Evolutionary conservation across 257 asterid genomes (phyloP), one percentile per base, ranked within the genome.

Genomic region (Capsicum pubescens): DNA sequence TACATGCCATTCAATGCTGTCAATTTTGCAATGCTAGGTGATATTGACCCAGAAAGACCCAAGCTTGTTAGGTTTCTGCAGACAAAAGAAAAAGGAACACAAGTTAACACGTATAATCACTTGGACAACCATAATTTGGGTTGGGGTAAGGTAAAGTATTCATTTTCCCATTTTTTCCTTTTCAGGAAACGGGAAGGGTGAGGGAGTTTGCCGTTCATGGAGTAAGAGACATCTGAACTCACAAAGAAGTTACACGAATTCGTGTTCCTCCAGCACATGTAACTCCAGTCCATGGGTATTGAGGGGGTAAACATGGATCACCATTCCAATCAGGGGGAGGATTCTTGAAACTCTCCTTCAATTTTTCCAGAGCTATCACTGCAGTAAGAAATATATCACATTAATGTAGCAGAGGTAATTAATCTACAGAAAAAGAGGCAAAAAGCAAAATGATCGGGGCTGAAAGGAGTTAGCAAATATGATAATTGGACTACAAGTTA

Each of bases 291-390:
- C 99, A 97, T 32, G 91, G 66, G 89, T 92, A 93, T 82, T 80
- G 88, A 60, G 86, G 88, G 39, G 99, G 99, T 83, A 93, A 87
- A 90, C 99, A 97, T 0, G 99, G 99, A 89, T 97, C 99, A 54
- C 99, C 98, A 32, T 88, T 82, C 99, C 99, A 97, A 87, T 97
- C 98, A 50, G 89, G 83, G 1, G 98, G 99, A 86, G 97, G 92
- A 89, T 91, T 91, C 87, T 46, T 85, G 89, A 97, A 93, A 64
- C 95, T 90, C 52, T 67, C 82, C 87, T 90, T 93, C 87, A 97
- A 82, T 70, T 84, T 82, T 89, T 91, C 91, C 90, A 95, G 85
- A 71, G 92, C 92, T 86, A 92, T 89, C 85, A 95, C 99, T 97
- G 92, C 91, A 91, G 84, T 17, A 26, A 66, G 56, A 84, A 42